These are phyloP conservation scores for Capronia americana DNA, from an alignment of 2,329 filamentous ascomycete species.

Conservation along the genomic window DNA sequence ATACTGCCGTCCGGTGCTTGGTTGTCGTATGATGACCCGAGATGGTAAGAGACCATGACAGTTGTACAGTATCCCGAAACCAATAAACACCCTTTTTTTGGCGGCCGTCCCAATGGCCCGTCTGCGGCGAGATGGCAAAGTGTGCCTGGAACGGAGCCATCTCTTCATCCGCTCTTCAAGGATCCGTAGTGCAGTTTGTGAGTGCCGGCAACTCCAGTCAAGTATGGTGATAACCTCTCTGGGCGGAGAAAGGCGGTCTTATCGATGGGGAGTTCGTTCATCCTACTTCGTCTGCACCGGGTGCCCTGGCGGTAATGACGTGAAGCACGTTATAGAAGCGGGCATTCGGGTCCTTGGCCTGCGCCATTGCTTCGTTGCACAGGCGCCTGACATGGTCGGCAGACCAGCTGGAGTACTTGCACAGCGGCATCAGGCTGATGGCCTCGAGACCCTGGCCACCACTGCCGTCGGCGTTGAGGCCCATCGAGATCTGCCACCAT, in stretches of 20 bases:
- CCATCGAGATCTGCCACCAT: constrained; percentile 84
- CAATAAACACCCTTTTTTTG: neutral
- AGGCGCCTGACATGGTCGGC: constrained; percentile 68
- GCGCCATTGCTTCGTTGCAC: constrained; percentile 66
- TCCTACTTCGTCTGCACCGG: constrained; percentile 10
- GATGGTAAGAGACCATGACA: neutral
- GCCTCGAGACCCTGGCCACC: constrained; percentile 62
- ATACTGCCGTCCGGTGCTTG: neutral
- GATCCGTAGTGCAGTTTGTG: neutral
- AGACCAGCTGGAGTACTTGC: constrained; percentile 67
- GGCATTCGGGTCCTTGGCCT: constrained; percentile 71
- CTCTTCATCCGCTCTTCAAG: neutral
- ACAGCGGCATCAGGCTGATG: constrained; percentile 75
- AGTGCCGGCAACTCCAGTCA: neutral
- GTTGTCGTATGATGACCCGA: neutral
- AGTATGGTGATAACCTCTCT: neutral
- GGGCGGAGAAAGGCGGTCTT: neutral
- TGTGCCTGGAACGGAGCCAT: neutral
- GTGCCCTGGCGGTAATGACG: constrained; percentile 44
- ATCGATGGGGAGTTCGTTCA: neutral
- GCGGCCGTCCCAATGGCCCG: neutral
- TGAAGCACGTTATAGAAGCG: constrained; percentile 70
- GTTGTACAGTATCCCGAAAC: neutral
- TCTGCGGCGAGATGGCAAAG: neutral
- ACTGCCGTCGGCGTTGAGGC: constrained; percentile 58